Percentiles rank a stretch among this genome's conserved stretches.
Evolutionary conservation across 1,284 basidiomycete species (phyloP).

Genomic region (Ceratorhiza oryzae-sativae): DNA sequence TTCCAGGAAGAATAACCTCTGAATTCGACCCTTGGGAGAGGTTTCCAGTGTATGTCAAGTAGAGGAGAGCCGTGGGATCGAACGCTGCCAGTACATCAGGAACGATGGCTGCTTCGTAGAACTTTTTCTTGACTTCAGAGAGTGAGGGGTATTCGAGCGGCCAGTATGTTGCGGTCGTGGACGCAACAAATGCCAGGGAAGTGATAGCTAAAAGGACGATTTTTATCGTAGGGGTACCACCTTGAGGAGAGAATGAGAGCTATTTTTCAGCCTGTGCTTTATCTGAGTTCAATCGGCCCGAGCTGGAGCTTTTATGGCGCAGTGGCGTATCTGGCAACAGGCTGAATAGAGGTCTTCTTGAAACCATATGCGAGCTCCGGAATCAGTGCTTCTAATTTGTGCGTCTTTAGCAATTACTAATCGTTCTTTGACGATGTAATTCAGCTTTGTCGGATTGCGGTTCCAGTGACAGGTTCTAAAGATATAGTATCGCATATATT

Average conservation of each 20-base stretch:
- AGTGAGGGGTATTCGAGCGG: constrained; percentile 1
- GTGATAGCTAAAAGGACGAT: not conserved
- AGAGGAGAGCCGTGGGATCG: constrained; percentile 16
- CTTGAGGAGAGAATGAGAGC: too few species aligned
- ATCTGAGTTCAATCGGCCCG: too few species aligned
- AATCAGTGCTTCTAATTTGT: too few species aligned
- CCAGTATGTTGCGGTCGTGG: not conserved
- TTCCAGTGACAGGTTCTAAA: too few species aligned
- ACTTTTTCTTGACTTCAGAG: constrained; percentile 28
- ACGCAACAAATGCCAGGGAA: not conserved
- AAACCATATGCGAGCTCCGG: not conserved
- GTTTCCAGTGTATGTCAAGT: constrained; percentile 27
- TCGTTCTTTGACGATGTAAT: too few species aligned
- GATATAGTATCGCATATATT: too few species aligned
- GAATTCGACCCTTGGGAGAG: constrained; percentile 24
- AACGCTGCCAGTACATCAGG: constrained; percentile 29
- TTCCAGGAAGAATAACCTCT: constrained; percentile 31
- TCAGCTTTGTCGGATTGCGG: too few species aligned
- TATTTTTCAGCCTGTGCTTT: too few species aligned
- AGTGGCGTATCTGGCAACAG: not conserved
- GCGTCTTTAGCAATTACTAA: too few species aligned
- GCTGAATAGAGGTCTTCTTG: constrained; percentile 1
- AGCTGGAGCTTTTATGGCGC: not conserved
- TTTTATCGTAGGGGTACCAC: not conserved
- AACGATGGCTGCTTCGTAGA: constrained; percentile 19